A percentile compares a stretch with the other conserved stretches of the same genome.
phyloP scores from a whole-genome alignment of 2,329 filamentous ascomycete species.

The Cercospora sp. region DNA sequence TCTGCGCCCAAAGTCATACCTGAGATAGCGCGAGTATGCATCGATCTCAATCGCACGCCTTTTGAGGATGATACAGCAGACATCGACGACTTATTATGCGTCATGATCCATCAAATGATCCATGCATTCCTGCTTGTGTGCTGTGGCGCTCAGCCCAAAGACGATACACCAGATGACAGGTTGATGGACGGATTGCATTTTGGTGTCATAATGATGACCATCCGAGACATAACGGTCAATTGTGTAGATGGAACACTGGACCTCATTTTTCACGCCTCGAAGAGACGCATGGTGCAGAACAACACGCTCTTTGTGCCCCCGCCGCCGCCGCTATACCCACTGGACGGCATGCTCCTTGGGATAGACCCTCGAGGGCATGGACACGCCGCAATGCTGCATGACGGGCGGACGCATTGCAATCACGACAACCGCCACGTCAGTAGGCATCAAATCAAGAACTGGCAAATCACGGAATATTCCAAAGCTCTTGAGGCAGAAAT shows the following conservation, averaged over 20 bases:
- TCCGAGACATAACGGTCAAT: constrained; percentile 38
- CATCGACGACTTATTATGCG: constrained; percentile 40
- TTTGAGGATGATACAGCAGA: constrained; percentile 34
- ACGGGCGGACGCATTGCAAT: constrained; percentile 35
- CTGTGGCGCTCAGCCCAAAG: constrained; percentile 41
- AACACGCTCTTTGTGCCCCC: constrained; percentile 7
- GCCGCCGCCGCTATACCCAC: not conserved
- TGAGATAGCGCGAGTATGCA: constrained; percentile 38
- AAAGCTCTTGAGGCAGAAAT: constrained; percentile 41
- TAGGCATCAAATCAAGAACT: constrained; percentile 35
- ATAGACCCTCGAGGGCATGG: constrained; percentile 26
- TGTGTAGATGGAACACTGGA: constrained; percentile 34
- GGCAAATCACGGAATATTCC: constrained; percentile 35
- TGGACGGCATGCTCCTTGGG: constrained; percentile 23
- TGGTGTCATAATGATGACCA: constrained; percentile 43
- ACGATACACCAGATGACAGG: constrained; percentile 37
- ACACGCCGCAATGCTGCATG: constrained; percentile 21
- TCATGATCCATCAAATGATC: constrained; percentile 49
- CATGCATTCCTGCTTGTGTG: constrained; percentile 48
- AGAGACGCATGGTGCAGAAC: constrained; percentile 17
- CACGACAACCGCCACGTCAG: constrained; percentile 35
- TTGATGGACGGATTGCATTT: constrained; percentile 44
- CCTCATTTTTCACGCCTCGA: constrained; percentile 39
- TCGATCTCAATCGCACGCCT: constrained; percentile 36
- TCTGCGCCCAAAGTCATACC: constrained; percentile 36